phyloP scores from a whole-genome alignment of 768 basidiomycete species.

The Tricholoma bakamatsutake region DNA sequence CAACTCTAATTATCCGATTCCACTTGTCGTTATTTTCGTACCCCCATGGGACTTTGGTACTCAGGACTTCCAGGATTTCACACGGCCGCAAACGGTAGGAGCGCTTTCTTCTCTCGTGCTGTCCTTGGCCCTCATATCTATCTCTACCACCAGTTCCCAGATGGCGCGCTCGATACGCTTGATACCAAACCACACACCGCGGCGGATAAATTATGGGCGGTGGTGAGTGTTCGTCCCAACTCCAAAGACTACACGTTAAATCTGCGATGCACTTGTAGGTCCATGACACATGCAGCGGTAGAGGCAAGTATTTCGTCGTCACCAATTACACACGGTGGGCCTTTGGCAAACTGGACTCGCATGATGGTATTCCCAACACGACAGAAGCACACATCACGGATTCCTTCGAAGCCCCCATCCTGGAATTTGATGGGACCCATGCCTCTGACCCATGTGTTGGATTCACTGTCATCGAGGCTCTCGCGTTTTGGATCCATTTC shows the following conservation, averaged over 20 bases:
- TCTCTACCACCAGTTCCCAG: conserved; percentile 7
- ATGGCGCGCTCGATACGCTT: conserved; percentile 10
- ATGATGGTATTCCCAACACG: conserved; percentile 3
- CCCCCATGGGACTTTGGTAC: conserved; percentile 19
- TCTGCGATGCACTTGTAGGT: conserved; percentile 7
- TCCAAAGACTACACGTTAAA: not conserved
- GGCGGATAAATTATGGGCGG: conserved; percentile 20
- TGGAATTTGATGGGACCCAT: conserved; percentile 10
- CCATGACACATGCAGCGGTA: conserved; percentile 16
- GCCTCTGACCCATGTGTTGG: conserved; percentile 3
- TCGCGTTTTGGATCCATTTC: conserved; percentile 15
- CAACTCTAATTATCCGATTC: conserved; percentile 1
- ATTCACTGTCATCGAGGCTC: conserved; percentile 15
- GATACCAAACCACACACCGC: conserved; percentile 8
- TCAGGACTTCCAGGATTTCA: conserved; percentile 16
- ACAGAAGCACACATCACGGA: conserved; percentile 9
- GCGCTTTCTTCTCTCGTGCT: not conserved
- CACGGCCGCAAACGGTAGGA: conserved; percentile 11
- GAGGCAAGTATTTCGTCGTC: conserved; percentile 19
- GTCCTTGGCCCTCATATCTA: not conserved
- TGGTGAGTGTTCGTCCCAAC: conserved; percentile 12
- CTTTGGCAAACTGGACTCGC: conserved; percentile 15
- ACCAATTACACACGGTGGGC: conserved; percentile 21
- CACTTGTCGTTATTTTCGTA: conserved; percentile 19
- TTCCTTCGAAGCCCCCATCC: conserved; percentile 12